Percentiles rank a stretch among this genome's conserved stretches.
These are phyloP conservation scores for Logfia minima DNA, from an alignment of 129 eudicot genomes.

Conservation along the genomic window DNA sequence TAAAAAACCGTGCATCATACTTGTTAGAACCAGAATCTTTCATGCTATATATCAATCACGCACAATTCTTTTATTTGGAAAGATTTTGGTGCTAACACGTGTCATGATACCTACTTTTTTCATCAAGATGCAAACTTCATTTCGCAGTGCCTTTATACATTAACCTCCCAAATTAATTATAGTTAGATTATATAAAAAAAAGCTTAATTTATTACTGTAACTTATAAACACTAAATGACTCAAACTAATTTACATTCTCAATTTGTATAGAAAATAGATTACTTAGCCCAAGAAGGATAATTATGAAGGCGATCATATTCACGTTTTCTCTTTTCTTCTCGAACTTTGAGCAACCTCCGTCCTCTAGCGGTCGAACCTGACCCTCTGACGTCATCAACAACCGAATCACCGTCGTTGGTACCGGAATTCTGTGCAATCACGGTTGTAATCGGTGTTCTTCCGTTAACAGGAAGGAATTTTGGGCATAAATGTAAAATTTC, in stretches of 20 bases:
- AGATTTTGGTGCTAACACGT: not conserved
- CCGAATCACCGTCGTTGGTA: not conserved
- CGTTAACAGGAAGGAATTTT: constrained; percentile 20
- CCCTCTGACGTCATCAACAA: constrained; percentile 46
- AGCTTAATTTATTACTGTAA: too few relatives aligned
- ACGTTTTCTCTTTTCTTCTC: constrained; percentile 84
- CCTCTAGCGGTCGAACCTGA: constrained; percentile 95
- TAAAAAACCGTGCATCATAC: not conserved
- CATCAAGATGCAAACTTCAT: not conserved
- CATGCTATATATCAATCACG: too few relatives aligned
- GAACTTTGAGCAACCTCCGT: constrained; percentile 68
- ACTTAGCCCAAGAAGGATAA: constrained; percentile 98
- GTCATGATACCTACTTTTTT: not conserved
- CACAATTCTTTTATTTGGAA: not conserved
- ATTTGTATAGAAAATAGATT: not conserved
- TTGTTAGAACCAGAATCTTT: not conserved
- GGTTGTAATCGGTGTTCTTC: constrained; percentile 23
- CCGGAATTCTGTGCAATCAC: constrained; percentile 24
- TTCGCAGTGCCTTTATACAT: too few relatives aligned
- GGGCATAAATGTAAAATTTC: constrained; percentile 20
- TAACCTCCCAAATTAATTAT: not conserved
- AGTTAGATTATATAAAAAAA: too few relatives aligned
- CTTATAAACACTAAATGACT: not conserved
- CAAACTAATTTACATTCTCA: not conserved
- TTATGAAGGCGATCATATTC: constrained; percentile 66